Evolutionary conservation across 345 rosid species (phyloP), one percentile per base, ranked within the genome.

Genomic region (Salix udensis): DNA sequence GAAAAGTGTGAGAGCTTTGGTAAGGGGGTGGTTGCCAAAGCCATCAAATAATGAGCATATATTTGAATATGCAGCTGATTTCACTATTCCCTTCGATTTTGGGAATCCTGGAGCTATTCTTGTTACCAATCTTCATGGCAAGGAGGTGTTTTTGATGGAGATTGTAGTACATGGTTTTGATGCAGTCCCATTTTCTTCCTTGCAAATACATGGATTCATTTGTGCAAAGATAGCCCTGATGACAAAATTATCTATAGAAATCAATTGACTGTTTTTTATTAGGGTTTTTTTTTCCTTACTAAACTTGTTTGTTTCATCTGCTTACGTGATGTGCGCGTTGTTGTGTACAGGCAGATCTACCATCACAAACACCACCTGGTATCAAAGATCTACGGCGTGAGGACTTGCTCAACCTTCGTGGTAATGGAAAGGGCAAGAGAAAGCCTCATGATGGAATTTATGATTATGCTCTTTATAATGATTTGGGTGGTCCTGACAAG

Each of bases 201-300:
- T 23, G 98, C 88, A 34, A 88, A 89, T 80, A 90, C 98, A 0
- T 93, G 97, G 98, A 90, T 95, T 68, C 98, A 93, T 64, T 85
- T 96, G 4, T 85, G 74, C 67, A 89, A 84, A 42, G 87, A 89
- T 80, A 88, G 89, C 76, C 91, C 94, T 34, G 85, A 88, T 71
- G 84, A 90, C 77, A 88, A 97, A 88, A 89, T 95, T 39, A 88
- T 95, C 88, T 93, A 91, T 78, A 86, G 82, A 66, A 93, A 88
- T 84, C 93, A 87, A 85, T 98, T 95, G 53, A 86, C 89, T 65
- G 62, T 31, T 53, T 15, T 60, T 42, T 13, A 40, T 23, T 28
- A 24, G 12, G 66, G 12, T 19, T 39, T 75, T 23, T 1, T 39
- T 67, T 34, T 7, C 15, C 8, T 30, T 39, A 40, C 52, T 42